A percentile compares a stretch with the other conserved stretches of the same genome.
Conservation (phyloP, 2,329 filamentous ascomycete species). For the Penicillium palitans region DNA sequence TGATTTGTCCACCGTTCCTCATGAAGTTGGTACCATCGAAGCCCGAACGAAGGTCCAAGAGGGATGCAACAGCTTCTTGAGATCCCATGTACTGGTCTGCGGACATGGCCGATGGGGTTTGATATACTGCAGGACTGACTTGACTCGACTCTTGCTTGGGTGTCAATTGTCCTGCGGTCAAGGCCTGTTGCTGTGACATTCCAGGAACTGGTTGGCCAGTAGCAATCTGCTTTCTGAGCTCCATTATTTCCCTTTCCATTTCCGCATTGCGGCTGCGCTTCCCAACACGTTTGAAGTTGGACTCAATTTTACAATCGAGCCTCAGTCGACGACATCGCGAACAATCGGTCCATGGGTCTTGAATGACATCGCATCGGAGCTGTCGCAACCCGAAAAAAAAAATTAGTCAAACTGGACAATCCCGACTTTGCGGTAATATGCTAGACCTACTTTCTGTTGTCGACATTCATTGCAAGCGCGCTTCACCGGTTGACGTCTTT, state of each 20-base stretch:
- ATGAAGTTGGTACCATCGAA: conserved; percentile 45
- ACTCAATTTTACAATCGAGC: conserved; percentile 66
- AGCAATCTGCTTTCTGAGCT: conserved; percentile 51
- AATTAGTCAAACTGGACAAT: conserved; percentile 9
- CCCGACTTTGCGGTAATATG: not conserved
- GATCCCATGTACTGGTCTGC: conserved; percentile 48
- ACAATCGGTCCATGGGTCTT: conserved; percentile 64
- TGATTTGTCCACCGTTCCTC: conserved; percentile 53
- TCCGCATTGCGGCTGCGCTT: conserved; percentile 66
- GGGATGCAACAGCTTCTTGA: conserved; percentile 52
- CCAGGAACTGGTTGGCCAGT: conserved; percentile 28
- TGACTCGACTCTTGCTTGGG: conserved; percentile 42
- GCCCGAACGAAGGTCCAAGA: conserved; percentile 52
- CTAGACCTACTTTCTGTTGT: conserved; percentile 61
- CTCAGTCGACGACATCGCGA: conserved; percentile 63
- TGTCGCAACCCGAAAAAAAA: conserved; percentile 33
- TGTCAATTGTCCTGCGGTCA: conserved; percentile 31
- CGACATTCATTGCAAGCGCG: conserved; percentile 69
- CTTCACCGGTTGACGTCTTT: conserved; percentile 53
- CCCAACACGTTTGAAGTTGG: conserved; percentile 67
- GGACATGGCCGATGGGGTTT: conserved; percentile 39
- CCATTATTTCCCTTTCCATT: conserved; percentile 60
- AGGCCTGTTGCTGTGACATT: conserved; percentile 25
- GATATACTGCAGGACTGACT: conserved; percentile 36
- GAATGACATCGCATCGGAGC: conserved; percentile 67